Evolutionary conservation across 2,329 filamentous ascomycete species (phyloP), one percentile per base, ranked within the genome.

Genomic region (Colletotrichum sansevieriae): DNA sequence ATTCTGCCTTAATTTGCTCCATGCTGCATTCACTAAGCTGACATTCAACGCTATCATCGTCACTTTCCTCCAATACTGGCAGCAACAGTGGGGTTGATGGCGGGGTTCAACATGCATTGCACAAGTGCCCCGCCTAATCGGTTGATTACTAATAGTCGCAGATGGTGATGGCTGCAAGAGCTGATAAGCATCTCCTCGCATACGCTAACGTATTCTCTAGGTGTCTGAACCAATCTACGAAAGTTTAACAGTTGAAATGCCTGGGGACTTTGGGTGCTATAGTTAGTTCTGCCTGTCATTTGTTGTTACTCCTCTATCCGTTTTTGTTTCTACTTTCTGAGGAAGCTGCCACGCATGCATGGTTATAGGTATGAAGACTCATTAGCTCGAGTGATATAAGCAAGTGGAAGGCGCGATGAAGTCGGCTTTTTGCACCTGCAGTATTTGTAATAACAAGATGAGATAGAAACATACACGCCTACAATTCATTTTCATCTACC

Each of bases 1-100:
- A 13, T 39, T 39, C 10, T 39, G 12, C 37, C 37, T 39, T 13
- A 13, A 39, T 20, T 58, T 12, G 12, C 37, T 47, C 43, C 41
- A 41, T 25, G 7, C 54, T 52, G 37, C 47, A 41, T 29, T 47
- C 54, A 20, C 29, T 37, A 47, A 47, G 56, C 56, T 37, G 9
- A 33, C 25, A 39, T 25, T 29, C 6, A 33, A 56, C 51, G 58
- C 49, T 58, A 67, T 63, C 64, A 56, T 56, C 58, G 22, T 55
- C 57, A 41, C 29, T 66, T n/a, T 61, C 49, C 57, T 66, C 63
- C 63, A 66, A 66, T 63, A 22, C 49, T 15, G 18, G 39, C 35
- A 6, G 18, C 41, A 29, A 39, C 33, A 49, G 58, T 51, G 64
- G 64, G 58, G 58, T 51, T 29, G 35, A n/a, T 51, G 51, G 51